These are phyloP conservation scores for Grosmannia huntii DNA, from an alignment of 2,329 filamentous ascomycete species.

Conservation along the genomic window DNA sequence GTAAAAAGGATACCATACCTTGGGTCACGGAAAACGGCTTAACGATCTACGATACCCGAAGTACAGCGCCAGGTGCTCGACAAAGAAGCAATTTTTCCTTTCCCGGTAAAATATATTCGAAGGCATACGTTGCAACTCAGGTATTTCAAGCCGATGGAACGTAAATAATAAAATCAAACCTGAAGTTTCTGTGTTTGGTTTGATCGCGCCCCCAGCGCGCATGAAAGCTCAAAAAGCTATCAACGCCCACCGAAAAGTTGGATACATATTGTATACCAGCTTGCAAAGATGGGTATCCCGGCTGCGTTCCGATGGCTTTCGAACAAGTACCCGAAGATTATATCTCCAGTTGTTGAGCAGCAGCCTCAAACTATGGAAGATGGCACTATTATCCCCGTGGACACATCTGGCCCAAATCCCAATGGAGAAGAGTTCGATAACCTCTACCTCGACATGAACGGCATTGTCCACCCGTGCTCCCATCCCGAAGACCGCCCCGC, in stretches of 20 bases:
- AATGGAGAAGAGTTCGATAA: slow-evolving; percentile 98
- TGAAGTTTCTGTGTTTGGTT: neutral
- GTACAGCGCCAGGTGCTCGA: neutral
- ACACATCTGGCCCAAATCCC: slow-evolving; percentile 74
- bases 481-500: slow-evolving; percentile 90
- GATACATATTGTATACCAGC: neutral
- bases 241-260: neutral
- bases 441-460: slow-evolving; percentile 97
- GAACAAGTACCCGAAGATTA: slow-evolving; percentile 95
- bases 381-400: slow-evolving; percentile 72
- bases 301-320: slow-evolving; percentile 94
- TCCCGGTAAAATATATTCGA: neutral
- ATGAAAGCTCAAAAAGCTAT: neutral
- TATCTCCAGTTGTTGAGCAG: slow-evolving; percentile 82
- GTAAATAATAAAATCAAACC: neutral
- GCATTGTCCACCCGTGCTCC: slow-evolving; percentile 96
- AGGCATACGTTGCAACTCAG: neutral
- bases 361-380: slow-evolving; percentile 65
- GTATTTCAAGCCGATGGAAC: neutral
- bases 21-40: neutral
- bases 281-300: slow-evolving; percentile 69
- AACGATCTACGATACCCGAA: neutral
- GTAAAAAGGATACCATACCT: neutral
- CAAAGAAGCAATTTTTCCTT: neutral
- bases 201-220: neutral